Base-by-base conservation (phyloP, 2,329 filamentous ascomycete species). In the Hypoxylon sp. region DNA sequence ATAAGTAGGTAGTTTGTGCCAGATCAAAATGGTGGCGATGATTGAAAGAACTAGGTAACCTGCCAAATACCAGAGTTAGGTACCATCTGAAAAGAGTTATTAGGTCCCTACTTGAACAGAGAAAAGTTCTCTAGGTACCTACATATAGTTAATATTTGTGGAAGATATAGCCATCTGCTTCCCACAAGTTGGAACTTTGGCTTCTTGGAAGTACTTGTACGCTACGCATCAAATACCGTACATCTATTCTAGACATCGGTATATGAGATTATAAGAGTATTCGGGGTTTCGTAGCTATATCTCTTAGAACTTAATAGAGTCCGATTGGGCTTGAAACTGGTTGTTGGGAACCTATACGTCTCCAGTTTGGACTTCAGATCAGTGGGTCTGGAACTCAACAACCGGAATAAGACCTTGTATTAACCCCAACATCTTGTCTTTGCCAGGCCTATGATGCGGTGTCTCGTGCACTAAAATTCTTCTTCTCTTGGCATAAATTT, bases 351-450 rank as follows among this genome's bases (percentile, higher is more conserved):
- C 11, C 34, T 36, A n/a, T n/a, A 30, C 28, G 28, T n/a, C 34
- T n/a, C 34, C n/a, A n/a, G 13, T 14, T 36, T 36, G 3, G 4
- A 13, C 13, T 6, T 36, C 4, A 2, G 34, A 36, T 36, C 41
- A 23, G 41, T 45, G 41, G 41, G 41, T 45, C 41, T 23, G 41
- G 41, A 23, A 6, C 41, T 45, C 41, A 45, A 45, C 41, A 21
- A 17, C 41, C 41, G 17, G n/a, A 11, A n/a, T 45, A 45, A 11
- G 41, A 23, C 41, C 41, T 45, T 45, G 41, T 21, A 19, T 45
- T n/a, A 23, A 45, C 41, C 41, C 41, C 41, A 45, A 45, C 41
- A 7, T 23, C 10, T 45, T 5, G 11, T 19, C 41, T 45, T 19
- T 45, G 17, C 41, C 2, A 5, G 11, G 41, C 17, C 5, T 45